These are phyloP conservation scores for Aspergillus viridinutans DNA, from an alignment of 2,329 filamentous ascomycete species.

Conservation along the genomic window DNA sequence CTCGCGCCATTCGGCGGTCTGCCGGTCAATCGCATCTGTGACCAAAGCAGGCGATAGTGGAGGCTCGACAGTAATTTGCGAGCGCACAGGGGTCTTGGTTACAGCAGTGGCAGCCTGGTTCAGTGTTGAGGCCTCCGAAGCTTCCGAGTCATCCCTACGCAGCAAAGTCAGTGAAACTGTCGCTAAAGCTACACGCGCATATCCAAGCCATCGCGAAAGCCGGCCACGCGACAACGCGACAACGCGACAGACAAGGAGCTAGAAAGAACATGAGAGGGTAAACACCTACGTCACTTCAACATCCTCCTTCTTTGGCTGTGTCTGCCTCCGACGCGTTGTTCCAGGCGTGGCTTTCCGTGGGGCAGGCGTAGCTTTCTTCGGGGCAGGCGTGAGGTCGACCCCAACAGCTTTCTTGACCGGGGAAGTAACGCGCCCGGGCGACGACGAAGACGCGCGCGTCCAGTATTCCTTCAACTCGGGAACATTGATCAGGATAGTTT, in stretches of 20 bases:
- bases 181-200: background rate
- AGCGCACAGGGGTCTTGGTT: constrained; percentile 14
- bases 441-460: constrained; percentile 41
- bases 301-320: constrained; percentile 40
- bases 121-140: background rate
- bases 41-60: constrained; percentile 40
- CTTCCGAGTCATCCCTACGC: constrained; percentile 14
- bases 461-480: constrained; percentile 71
- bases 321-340: constrained; percentile 35
- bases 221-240: background rate
- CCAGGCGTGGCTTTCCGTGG: constrained; percentile 22
- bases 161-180: background rate
- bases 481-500: constrained; percentile 59
- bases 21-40: constrained; percentile 71
- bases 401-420: constrained; percentile 48
- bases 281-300: constrained; percentile 19
- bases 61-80: constrained; percentile 8
- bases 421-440: constrained; percentile 38
- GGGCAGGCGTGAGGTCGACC: constrained; percentile 30
- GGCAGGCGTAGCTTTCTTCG: constrained; percentile 27
- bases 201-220: background rate
- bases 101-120: background rate
- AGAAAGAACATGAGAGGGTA: background rate
- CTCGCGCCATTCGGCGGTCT: constrained; percentile 37
- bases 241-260: background rate